These are phyloP conservation scores for Tolypocladium pustulatum DNA, from an alignment of 2,329 filamentous ascomycete genomes.

Conservation along the genomic window DNA sequence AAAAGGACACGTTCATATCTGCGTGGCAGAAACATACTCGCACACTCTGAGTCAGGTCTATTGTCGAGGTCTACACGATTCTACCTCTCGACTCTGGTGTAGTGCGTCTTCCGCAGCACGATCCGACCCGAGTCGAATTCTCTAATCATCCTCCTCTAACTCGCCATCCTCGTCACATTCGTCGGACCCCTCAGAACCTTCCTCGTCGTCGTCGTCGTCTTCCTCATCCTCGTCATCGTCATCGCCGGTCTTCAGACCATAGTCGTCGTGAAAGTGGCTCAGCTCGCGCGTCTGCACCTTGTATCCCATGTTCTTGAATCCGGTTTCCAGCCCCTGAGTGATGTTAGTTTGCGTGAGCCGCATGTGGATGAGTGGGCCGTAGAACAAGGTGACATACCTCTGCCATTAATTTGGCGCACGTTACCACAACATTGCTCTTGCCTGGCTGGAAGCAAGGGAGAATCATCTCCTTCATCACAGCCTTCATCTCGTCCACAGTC, in stretches of 20 bases:
- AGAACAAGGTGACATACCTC: constrained; percentile 49
- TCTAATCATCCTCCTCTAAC: not conserved
- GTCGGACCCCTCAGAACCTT: constrained; percentile 2
- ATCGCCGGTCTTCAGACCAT: constrained; percentile 64
- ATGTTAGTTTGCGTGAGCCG: constrained; percentile 3
- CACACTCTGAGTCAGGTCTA: not conserved
- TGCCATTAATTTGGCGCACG: constrained; percentile 74
- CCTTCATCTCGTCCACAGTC: constrained; percentile 63
- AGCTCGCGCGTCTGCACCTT: constrained; percentile 64
- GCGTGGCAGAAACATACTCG: not conserved
- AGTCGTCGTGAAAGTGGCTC: constrained; percentile 78
- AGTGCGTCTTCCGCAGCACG: not conserved
- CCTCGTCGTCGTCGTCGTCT: constrained; percentile 26
- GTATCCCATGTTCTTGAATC: constrained; percentile 68
- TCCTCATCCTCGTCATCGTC: constrained; percentile 43
- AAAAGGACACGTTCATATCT: not conserved
- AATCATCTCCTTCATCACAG: constrained; percentile 63
- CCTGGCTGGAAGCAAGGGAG: constrained; percentile 71
- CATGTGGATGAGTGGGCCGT: too few species aligned
- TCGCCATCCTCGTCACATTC: constrained; percentile 1
- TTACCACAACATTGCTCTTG: constrained; percentile 76
- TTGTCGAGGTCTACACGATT: not conserved
- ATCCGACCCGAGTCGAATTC: not conserved
- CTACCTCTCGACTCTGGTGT: not conserved
- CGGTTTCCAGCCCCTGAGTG: constrained; percentile 58